phyloP scores from a whole-genome alignment of 2,329 filamentous ascomycete genomes.

The Arthrinium puccinioides region DNA sequence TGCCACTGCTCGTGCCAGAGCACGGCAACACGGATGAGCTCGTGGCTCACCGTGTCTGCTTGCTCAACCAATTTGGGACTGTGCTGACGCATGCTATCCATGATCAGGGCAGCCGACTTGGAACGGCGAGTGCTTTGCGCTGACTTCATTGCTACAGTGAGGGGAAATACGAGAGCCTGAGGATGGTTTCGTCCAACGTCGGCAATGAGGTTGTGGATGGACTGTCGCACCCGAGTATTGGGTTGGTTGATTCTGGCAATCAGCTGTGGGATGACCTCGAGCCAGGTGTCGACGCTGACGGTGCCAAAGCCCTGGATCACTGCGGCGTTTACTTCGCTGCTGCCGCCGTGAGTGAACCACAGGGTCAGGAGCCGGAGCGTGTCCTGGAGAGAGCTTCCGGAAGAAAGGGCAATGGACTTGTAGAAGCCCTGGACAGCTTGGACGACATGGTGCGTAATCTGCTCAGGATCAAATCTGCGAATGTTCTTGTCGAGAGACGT shows the following conservation, averaged over 20 bases:
- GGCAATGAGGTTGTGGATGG: conserved; percentile 84
- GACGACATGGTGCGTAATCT: conserved; percentile 81
- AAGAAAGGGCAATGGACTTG: conserved; percentile 88
- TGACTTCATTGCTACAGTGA: conserved; percentile 98
- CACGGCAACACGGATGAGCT: conserved; percentile 93
- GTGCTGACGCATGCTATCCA: conserved; percentile 97
- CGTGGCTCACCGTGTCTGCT: conserved; percentile 89
- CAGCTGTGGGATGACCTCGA: conserved; percentile 94
- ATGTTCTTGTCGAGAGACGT: conserved; percentile 26
- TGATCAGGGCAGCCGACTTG: conserved; percentile 83
- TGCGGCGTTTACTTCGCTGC: conserved; percentile 77
- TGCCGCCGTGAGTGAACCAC: conserved; percentile 92
- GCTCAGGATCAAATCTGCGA: conserved; percentile 53
- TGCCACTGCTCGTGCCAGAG: conserved; percentile 99
- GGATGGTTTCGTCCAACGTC: conserved; percentile 93
- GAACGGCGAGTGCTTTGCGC: conserved; percentile 73
- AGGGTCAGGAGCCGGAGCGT: conserved; percentile 86
- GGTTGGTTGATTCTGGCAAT: conserved; percentile 97
- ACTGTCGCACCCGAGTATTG: conserved; percentile 77
- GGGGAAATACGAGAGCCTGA: conserved; percentile 90
- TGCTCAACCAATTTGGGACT: conserved; percentile 90
- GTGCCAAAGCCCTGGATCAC: conserved; percentile 86
- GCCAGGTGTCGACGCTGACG: conserved; percentile 95
- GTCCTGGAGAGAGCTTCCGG: conserved; percentile 89
- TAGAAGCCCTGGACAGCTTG: conserved; percentile 95